Conservation (phyloP, 495 filamentous ascomycete species). For the Penicillium maclennaniae region DNA sequence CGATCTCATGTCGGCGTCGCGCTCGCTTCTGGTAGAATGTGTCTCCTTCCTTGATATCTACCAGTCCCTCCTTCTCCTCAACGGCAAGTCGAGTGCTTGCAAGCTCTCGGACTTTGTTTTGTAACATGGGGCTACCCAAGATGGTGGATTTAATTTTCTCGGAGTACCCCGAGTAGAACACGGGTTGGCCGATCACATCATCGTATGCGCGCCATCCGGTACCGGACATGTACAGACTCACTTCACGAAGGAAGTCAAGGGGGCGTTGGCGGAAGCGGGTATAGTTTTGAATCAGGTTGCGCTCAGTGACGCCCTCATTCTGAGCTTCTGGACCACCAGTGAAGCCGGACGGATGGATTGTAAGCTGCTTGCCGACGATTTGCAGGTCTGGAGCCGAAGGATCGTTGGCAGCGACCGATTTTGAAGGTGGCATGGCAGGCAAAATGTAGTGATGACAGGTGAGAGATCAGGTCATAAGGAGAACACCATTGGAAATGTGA, state of each 20-base stretch:
- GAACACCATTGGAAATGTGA: not conserved
- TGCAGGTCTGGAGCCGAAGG: conserved; percentile 74
- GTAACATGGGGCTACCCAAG: conserved; percentile 69
- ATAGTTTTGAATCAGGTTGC: conserved; percentile 75
- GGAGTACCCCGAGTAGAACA: conserved; percentile 88
- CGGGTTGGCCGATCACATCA: conserved; percentile 79
- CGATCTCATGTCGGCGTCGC: conserved; percentile 56
- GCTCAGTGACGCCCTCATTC: conserved; percentile 53
- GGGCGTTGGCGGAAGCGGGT: conserved; percentile 71
- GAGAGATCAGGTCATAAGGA: conserved; percentile 2
- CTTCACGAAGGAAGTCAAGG: conserved; percentile 84
- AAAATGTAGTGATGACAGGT: conserved; percentile 4
- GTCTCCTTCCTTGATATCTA: conserved; percentile 44
- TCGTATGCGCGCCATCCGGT: conserved; percentile 94
- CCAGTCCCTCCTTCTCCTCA: conserved; percentile 71
- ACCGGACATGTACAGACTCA: conserved; percentile 84
- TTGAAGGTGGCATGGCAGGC: conserved; percentile 34
- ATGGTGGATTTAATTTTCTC: conserved; percentile 82
- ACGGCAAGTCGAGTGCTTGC: conserved; percentile 67
- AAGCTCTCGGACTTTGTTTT: conserved; percentile 67
- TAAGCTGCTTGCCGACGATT: conserved; percentile 74
- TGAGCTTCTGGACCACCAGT: conserved; percentile 37
- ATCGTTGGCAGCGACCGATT: conserved; percentile 27
- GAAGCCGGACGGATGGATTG: conserved; percentile 74
- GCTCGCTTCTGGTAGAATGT: conserved; percentile 48